These are phyloP conservation scores for Micromonas pusilla DNA, from an alignment of 139 green algal species.

Conservation along the genomic window DNA sequence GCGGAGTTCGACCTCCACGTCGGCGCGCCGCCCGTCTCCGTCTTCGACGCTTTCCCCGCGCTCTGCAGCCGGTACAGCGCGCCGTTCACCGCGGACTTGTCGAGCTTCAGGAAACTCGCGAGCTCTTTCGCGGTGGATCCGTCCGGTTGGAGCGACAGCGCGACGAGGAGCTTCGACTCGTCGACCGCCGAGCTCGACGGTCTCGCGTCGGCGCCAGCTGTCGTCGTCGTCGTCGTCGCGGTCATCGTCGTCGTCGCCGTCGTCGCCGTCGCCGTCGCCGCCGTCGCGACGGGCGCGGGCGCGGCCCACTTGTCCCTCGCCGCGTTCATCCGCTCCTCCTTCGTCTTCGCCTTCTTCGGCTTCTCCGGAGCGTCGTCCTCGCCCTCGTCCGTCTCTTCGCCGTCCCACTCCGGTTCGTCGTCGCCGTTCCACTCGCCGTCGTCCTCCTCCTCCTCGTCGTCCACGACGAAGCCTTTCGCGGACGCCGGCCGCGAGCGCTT, in stretches of 20 bases:
- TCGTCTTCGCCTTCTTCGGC: too few species aligned
- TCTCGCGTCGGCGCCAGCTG: background rate
- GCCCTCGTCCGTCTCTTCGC: background rate
- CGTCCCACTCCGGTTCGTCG: background rate
- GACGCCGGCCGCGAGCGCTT: background rate
- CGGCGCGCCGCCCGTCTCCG: background rate
- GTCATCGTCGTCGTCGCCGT: background rate
- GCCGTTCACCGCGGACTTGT: conserved; percentile 9
- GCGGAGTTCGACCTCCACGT: background rate
- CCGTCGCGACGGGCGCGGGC: background rate
- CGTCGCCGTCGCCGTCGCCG: background rate
- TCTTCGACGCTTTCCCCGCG: background rate
- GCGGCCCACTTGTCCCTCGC: background rate
- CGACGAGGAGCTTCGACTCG: background rate
- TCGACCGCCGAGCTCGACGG: background rate
- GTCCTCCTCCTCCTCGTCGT: background rate
- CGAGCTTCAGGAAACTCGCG: background rate
- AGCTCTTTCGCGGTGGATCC: background rate
- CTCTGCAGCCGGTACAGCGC: background rate
- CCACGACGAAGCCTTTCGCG: background rate
- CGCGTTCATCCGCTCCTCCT: background rate
- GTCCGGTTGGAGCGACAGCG: background rate
- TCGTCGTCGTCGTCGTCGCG: background rate
- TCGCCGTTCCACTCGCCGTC: background rate
- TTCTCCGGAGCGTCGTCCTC: background rate